Evolutionary conservation across 371 early-diverging fungal genomes (phyloP).

Genomic region (Sporodiniella umbellata): DNA sequence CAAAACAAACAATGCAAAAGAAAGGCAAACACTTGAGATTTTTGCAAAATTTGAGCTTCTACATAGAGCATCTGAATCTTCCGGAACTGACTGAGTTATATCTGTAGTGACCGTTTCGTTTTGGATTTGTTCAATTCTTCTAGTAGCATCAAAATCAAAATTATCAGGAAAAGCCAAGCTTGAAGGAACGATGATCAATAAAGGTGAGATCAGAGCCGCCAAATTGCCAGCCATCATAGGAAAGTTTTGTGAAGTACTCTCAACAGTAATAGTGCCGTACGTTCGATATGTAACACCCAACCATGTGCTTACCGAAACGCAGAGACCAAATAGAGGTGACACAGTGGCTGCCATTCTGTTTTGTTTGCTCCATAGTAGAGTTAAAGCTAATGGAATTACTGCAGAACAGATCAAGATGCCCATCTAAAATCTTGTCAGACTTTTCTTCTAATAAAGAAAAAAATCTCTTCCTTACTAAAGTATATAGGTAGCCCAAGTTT

Average conservation of each 20-base stretch:
- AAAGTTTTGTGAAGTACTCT: slow-evolving; percentile 55
- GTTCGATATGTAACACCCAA: slow-evolving; percentile 50
- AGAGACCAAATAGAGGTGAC: slow-evolving; percentile 53
- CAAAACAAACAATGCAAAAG: slow-evolving; percentile 53
- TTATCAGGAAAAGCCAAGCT: slow-evolving; percentile 56
- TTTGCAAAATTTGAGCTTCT: slow-evolving; percentile 34
- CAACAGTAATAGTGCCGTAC: slow-evolving; percentile 54
- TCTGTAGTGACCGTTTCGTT: slow-evolving; percentile 30
- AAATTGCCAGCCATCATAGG: slow-evolving; percentile 75
- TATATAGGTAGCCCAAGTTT: slow-evolving; percentile 63
- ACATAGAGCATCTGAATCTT: slow-evolving; percentile 18
- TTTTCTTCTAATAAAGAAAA: no score
- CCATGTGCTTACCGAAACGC: slow-evolving; percentile 58
- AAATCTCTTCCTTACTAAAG: slow-evolving; percentile 30
- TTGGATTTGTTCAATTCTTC: slow-evolving; percentile 40
- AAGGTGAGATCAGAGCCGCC: slow-evolving; percentile 34
- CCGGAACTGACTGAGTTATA: slow-evolving; percentile 11
- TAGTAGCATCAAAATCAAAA: slow-evolving; percentile 57
- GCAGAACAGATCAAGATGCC: slow-evolving; percentile 66
- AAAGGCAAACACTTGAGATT: slow-evolving; percentile 38
- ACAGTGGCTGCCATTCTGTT: slow-evolving; percentile 49
- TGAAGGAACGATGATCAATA: slow-evolving; percentile 16
- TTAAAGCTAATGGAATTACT: slow-evolving; percentile 60
- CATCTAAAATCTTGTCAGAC: slow-evolving; percentile 47
- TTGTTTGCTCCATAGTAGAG: slow-evolving; percentile 66